Base-by-base conservation (phyloP, 352 stramenopile species). In the Thalassiosira delicatula region DNA sequence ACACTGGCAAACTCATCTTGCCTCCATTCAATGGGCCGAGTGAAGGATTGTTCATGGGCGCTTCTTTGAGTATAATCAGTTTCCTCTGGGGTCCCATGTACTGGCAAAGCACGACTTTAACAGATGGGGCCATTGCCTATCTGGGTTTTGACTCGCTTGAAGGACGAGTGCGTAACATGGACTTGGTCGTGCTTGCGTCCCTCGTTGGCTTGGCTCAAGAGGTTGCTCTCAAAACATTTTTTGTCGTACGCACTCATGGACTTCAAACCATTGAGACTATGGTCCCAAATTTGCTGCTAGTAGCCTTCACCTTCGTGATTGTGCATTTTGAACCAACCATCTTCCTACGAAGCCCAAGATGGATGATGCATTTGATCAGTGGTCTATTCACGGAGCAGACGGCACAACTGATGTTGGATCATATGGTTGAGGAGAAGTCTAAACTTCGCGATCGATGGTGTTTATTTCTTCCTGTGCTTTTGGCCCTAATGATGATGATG, bases 21-120 rank as follows among this genome's bases (percentile, higher is more conserved):
- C n/a, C n/a, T n/a, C n/a, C n/a, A n/a, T n/a, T n/a, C n/a, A 99
- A 99, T 86, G 97, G 97, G 74, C 97, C 97, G 5, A 98, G 95
- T 70, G 97, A 99, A 88, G 97, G 97, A 37, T 84, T 99, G 12
- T 60, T 98, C 0, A 51, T 92, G 17, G 88, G 79, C 21, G 85
- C 88, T 12, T 60, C 79, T 5, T 60, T 93, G 27, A 92, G 86
- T 67, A 84, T 95, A 27, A 44, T 81, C 19, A 90, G 84, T 33
- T 93, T 49, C 33, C 81, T 72, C 21, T 71, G 66, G 19, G 92
- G 92, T 11, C 56, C 72, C 14, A 61, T 84, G 25, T 89, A 87
- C 80, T 95, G 91, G 90, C 87, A 93, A 51, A n/a, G 73, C 51
- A 88, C 72, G 1, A 53, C 37, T 19, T 79, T 81, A 49, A 60